Base-by-base conservation (phyloP, 2,329 filamentous ascomycete species). In the Alternaria sp. region DNA sequence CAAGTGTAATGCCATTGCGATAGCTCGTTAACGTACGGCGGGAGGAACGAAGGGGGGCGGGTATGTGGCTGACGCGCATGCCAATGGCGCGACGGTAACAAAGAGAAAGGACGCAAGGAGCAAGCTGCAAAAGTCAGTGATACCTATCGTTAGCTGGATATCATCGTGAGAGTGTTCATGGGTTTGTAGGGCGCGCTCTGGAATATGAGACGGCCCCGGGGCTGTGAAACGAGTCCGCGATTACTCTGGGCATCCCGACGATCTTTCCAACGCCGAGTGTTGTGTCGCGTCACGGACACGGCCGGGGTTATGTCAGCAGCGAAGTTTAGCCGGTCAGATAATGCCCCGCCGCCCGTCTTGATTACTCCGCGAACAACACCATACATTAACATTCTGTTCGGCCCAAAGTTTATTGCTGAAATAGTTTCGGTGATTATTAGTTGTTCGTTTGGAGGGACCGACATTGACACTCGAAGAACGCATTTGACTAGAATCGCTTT, bases 1-100 rank as follows among this genome's bases (percentile, higher is more conserved):
- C 12, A 53, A 18, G 4, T 30, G 59, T 8, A 55, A 26, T 10
- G 59, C 54, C 68, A 73, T 74, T 8, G 43, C 47, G 12, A 43
- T 15, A 18, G 56, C 30, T 45, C 55, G 30, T 47, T 0, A 1
- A 30, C 18, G n/a, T 59, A 28, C 7, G 20, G 30, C 28, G 23
- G 15, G 4, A 8, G 11, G 6, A 47, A 30, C 15, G 26, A 53
- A n/a, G 18, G n/a, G 33, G 26, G 25, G 46, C 28, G 59, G 26
- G 26, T 20, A 18, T 20, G 15, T 14, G 20, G 43, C 44, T 18
- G 21, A 58, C 10, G 9, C 46, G 37, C 46, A 20, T 25, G 43
- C 25, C 45, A 26, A 61, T 12, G 30, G 20, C 20, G 58, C 41
- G 49, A 49, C 41, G 50, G 3, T 41, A 41, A 41, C 37, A 45